Evolutionary conservation across 192 early-diverging fungal species (phyloP).

Genomic region (Coemansia sp.): DNA sequence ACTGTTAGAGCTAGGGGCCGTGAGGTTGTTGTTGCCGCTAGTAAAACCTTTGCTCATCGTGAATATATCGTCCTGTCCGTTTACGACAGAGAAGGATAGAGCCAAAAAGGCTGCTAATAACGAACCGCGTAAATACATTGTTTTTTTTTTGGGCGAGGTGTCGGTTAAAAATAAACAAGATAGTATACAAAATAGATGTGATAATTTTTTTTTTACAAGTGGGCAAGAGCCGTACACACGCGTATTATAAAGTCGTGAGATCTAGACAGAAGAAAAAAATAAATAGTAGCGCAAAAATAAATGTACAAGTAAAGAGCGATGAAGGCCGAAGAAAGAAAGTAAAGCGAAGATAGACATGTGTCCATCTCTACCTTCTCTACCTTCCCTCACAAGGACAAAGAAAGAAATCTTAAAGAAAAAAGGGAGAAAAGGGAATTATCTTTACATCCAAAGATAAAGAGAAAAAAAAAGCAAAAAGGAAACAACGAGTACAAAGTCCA

Average conservation of each 20-base stretch:
- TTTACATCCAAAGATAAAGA: not conserved
- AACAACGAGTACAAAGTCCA: not conserved
- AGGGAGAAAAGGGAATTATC: not conserved
- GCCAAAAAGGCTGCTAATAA: conserved; percentile 14
- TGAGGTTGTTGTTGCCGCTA: not conserved
- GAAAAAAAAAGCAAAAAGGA: not conserved
- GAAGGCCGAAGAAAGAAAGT: conserved; percentile 8
- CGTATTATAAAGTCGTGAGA: not conserved
- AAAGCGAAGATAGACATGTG: not conserved
- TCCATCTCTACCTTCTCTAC: not conserved
- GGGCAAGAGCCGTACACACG: not conserved
- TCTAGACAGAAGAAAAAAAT: not conserved
- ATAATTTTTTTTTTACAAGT: not conserved
- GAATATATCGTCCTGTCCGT: conserved; percentile 3
- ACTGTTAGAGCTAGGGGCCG: not conserved
- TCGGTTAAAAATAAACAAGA: not conserved
- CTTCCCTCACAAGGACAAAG: not conserved
- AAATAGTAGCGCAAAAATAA: not conserved
- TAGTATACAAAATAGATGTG: not conserved
- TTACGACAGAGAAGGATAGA: conserved; percentile 4
- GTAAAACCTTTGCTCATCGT: conserved; percentile 1
- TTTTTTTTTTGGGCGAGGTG: not conserved
- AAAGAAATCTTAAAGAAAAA: not conserved
- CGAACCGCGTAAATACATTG: not conserved
- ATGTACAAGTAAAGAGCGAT: conserved; percentile 1